Evolutionary conservation across 306 rosid species (phyloP).

Genomic region (Lagenaria siceraria): DNA sequence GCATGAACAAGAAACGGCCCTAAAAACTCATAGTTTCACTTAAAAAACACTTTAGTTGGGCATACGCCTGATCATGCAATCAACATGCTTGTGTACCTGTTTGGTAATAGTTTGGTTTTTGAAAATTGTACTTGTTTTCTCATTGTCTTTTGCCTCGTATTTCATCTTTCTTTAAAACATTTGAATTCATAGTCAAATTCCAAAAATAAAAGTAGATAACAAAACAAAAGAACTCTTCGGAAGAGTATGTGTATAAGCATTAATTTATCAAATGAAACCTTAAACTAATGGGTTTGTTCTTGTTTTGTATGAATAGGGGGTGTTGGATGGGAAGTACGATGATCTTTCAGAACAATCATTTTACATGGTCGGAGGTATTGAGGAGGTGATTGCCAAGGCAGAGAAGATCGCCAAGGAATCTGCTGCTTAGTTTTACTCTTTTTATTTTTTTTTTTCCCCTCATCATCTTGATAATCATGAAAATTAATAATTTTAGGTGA

Average conservation of each 20-base stretch:
- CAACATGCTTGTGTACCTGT: neutral
- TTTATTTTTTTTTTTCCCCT: constrained; percentile 7
- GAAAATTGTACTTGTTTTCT: no score
- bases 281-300: neutral
- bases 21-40: neutral
- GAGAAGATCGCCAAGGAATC: constrained; percentile 96
- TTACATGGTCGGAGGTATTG: constrained; percentile 98
- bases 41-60: neutral
- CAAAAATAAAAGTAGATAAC: no score
- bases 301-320: constrained; percentile 39
- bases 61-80: neutral
- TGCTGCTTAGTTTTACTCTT: constrained; percentile 24
- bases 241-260: no score
- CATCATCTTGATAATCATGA: constrained; percentile 30
- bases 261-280: no score
- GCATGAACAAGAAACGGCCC: neutral
- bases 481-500: constrained; percentile 63
- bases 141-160: no score
- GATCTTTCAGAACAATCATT: constrained; percentile 88
- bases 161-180: no score
- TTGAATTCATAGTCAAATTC: no score
- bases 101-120: no score
- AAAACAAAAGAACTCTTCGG: no score
- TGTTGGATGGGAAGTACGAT: constrained; percentile 91
- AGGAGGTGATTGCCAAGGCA: constrained; percentile 88